Conservation (phyloP, 2,329 filamentous ascomycete species). For the Fusarium pilosicola region DNA sequence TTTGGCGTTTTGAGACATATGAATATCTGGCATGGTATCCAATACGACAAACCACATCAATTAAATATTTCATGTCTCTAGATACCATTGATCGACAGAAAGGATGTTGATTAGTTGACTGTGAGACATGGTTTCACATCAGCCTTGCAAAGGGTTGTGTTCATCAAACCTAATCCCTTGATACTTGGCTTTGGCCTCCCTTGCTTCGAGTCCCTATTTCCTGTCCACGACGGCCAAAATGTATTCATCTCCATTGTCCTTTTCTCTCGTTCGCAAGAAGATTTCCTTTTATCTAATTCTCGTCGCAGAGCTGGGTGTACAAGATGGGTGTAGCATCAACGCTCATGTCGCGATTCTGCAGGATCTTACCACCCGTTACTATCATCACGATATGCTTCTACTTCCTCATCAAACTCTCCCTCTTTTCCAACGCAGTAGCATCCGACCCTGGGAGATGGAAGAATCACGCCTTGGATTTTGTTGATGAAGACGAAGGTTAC, state of each 20-base stretch:
- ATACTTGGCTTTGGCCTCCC: background rate
- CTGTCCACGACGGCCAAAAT: background rate
- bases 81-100: background rate
- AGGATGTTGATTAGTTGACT: background rate
- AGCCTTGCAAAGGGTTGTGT: constrained; percentile 3
- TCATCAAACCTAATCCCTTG: background rate
- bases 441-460: background rate
- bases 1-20: background rate
- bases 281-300: background rate
- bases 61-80: background rate
- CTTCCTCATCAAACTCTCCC: background rate
- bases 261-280: rapidly evolving
- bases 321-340: constrained; percentile 5
- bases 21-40: background rate
- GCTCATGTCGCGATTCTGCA: background rate
- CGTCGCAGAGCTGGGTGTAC: background rate
- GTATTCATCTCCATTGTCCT: background rate
- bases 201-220: background rate
- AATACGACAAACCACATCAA: background rate
- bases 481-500: background rate
- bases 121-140: constrained; percentile 9
- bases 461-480: background rate
- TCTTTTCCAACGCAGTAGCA: background rate
- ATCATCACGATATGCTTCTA: background rate
- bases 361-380: background rate